Percentiles rank a stretch among this genome's conserved stretches.
phyloP scores from a whole-genome alignment of 73 alveolate genomes.

The Tetrahymena thermophila region DNA sequence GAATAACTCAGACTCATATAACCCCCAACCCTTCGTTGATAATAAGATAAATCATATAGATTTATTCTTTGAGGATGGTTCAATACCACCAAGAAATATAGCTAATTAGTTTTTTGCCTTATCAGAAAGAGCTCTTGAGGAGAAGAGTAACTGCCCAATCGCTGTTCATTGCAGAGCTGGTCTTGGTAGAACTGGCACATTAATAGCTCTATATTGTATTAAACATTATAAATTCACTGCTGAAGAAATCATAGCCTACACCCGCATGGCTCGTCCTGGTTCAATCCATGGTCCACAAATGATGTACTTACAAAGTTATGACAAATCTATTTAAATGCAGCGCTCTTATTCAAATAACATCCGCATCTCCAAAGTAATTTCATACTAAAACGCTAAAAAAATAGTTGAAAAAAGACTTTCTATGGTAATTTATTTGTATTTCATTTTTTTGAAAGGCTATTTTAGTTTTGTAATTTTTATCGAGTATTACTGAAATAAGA shows the following conservation, averaged over 20 bases:
- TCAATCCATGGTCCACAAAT: slow-evolving; percentile 80
- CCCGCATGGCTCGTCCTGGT: slow-evolving; percentile 80
- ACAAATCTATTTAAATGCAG: background rate
- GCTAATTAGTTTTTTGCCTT: slow-evolving; percentile 71
- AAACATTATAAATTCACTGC: slow-evolving; percentile 84
- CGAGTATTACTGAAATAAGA: background rate
- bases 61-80: slow-evolving; percentile 88
- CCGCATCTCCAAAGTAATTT: background rate
- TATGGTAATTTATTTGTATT: background rate
- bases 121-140: slow-evolving; percentile 75
- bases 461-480: too few species aligned
- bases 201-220: slow-evolving; percentile 78
- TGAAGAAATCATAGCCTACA: slow-evolving; percentile 75
- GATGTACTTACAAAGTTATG: slow-evolving; percentile 40
- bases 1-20: slow-evolving; percentile 64
- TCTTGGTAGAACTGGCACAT: slow-evolving; percentile 96
- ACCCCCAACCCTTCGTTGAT: slow-evolving; percentile 51
- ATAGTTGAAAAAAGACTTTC: background rate
- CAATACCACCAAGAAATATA: slow-evolving; percentile 85
- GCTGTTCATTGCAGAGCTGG: slow-evolving; percentile 99
- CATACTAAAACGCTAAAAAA: background rate
- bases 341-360: background rate
- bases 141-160: background rate
- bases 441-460: background rate
- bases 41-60: slow-evolving; percentile 73